These are phyloP conservation scores for Warburgia ugandensis DNA, from an alignment of 164 flowering plant genomes.

Conservation along the genomic window DNA sequence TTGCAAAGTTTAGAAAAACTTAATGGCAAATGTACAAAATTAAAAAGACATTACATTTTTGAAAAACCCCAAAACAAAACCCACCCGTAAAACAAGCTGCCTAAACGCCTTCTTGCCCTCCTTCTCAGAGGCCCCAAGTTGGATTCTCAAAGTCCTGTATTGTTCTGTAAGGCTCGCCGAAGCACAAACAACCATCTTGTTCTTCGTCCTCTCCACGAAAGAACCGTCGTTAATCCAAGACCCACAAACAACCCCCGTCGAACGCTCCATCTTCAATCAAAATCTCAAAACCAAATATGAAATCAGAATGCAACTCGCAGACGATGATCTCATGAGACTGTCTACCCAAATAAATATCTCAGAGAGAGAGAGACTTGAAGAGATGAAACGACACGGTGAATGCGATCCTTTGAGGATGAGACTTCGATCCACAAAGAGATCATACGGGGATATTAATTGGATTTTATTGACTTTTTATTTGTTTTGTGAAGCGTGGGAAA, in stretches of 20 bases:
- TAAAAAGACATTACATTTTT: no score
- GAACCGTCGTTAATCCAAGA: constrained; percentile 1
- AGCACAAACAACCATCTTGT: constrained; percentile 5
- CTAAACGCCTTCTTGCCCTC: constrained; percentile 87
- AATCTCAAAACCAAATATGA: neutral
- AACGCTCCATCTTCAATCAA: constrained; percentile 1
- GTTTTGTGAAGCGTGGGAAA: neutral
- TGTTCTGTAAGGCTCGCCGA: constrained; percentile 32
- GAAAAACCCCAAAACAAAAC: no score
- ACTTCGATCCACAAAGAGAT: no score
- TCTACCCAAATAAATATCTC: no score
- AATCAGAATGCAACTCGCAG: no score
- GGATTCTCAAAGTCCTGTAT: constrained; percentile 49
- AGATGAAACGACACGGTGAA: no score
- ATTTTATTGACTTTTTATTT: neutral
- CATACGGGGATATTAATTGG: no score
- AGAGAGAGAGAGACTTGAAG: no score
- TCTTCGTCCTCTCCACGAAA: neutral
- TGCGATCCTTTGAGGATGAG: no score
- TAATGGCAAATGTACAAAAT: no score
- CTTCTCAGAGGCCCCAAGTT: constrained; percentile 74
- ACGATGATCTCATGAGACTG: no score
- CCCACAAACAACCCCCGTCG: constrained; percentile 2
- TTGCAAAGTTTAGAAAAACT: no score
- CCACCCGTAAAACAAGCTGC: constrained; percentile 72